phyloP scores from a whole-genome alignment of 2,329 filamentous ascomycete genomes.

The Zasmidium citrigriseum region DNA sequence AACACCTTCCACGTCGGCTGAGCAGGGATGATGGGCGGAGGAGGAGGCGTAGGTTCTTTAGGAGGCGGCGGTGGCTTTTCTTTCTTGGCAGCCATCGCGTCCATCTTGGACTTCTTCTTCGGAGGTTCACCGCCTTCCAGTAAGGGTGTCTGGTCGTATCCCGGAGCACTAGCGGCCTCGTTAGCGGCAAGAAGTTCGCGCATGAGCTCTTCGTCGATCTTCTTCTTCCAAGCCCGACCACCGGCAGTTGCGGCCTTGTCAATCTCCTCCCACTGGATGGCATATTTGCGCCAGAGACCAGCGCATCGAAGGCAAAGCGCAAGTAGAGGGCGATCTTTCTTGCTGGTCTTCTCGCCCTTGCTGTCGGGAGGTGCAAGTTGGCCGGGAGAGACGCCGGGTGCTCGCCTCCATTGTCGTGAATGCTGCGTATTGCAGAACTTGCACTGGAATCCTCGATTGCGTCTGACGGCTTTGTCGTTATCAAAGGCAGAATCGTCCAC shows the following conservation, averaged over 20 bases:
- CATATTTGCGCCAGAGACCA: constrained; percentile 92
- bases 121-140: constrained; percentile 49
- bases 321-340: constrained; percentile 70
- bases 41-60: constrained; percentile 59
- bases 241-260: constrained; percentile 85
- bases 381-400: constrained; percentile 73
- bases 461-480: constrained; percentile 74
- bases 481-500: constrained; percentile 96
- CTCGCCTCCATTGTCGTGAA: constrained; percentile 88
- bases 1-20: constrained; percentile 75
- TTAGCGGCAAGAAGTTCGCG: constrained; percentile 69
- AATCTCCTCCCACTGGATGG: constrained; percentile 90
- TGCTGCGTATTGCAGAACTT: constrained; percentile 83
- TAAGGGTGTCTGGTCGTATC: constrained; percentile 24
- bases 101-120: constrained; percentile 62
- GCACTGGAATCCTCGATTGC: constrained; percentile 85
- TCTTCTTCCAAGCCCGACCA: constrained; percentile 80
- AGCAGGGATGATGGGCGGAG: constrained; percentile 69
- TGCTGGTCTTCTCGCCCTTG: constrained; percentile 70
- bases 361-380: constrained; percentile 68
- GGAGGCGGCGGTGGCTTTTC: constrained; percentile 47
- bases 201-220: constrained; percentile 89
- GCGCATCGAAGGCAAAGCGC: constrained; percentile 90
- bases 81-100: constrained; percentile 52
- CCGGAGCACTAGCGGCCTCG: constrained; percentile 44